Base-by-base conservation (phyloP, 2,329 filamentous ascomycete species). In the Monosporascus sp. region DNA sequence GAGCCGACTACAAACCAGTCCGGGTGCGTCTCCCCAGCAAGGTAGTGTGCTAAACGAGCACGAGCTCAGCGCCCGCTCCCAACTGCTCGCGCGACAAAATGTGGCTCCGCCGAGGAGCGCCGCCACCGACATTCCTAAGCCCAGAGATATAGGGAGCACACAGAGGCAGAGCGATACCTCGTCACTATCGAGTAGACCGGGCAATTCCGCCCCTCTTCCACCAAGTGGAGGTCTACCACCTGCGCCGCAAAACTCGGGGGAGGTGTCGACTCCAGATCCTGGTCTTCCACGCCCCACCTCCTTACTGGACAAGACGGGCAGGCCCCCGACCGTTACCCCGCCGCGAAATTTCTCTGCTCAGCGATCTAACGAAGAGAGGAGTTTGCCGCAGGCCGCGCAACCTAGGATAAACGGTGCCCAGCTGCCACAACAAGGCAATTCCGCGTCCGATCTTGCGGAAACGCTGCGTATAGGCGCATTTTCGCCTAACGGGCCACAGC, bases 61-160 rank as follows among this genome's bases (percentile, higher is more conserved):
- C 15, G 61, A 62, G 51, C 47, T 54, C 14, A 53, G 51, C 42
- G 58, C 60, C n/a, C 58, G 62, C n/a, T 49, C 62, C 27, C 54
- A 53, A 42, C 54, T 66, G 14, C 50, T 65, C 24, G 54, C 54
- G 14, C 53, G 56, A 34, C 54, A 57, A 56, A 53, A 55, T 52
- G 37, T 45, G 48, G n/a, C 34, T 53, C 1, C 50, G 52, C 36
- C 22, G 56, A 45, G 31, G 44, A 15, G 22, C 53, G 27, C 34
- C 48, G 46, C 41, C 47, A 5, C 27, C 47, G 31, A 14, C 1
- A 34, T 34, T 14, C 31, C 31, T 17, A 45, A 51, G 41, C 54
- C 58, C 18, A 56, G 51, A 54, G 50, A 54, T n/a, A 38, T 59
- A 14, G 60, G 57, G 58, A 48, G 62, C 52, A 14, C 52, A 1